These are phyloP conservation scores for Aspergillus luchuensis DNA, from an alignment of 2,329 filamentous ascomycete species.

Conservation along the genomic window DNA sequence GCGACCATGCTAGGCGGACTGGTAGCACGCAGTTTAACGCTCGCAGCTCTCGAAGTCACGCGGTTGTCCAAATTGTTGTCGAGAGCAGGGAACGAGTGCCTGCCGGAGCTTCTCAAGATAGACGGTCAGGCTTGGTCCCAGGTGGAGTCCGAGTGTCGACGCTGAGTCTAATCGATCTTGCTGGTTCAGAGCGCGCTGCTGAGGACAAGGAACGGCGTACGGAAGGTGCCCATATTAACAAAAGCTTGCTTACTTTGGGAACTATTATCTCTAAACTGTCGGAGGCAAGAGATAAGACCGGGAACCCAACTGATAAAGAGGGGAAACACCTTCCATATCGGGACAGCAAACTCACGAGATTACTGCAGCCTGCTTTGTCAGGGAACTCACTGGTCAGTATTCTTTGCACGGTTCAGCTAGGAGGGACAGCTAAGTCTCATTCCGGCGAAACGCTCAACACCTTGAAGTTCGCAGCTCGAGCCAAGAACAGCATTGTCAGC, in stretches of 20 bases:
- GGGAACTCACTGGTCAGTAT: slow-evolving; percentile 96
- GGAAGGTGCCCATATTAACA: slow-evolving; percentile 98
- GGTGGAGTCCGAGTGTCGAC: slow-evolving; percentile 95
- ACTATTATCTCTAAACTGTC: slow-evolving; percentile 95
- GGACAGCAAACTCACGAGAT: slow-evolving; percentile 92
- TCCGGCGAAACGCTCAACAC: slow-evolving; percentile 91
- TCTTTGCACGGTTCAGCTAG: slow-evolving; percentile 91
- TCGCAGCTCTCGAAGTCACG: slow-evolving; percentile 94
- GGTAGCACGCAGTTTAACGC: slow-evolving; percentile 97
- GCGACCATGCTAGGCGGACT: slow-evolving; percentile 85
- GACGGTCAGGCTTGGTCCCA: slow-evolving; percentile 70
- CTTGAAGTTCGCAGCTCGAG: slow-evolving; percentile 91
- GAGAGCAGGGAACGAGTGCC: slow-evolving; percentile 88
- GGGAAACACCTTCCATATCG: slow-evolving; percentile 92
- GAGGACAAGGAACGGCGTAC: slow-evolving; percentile 91
- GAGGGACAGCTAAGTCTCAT: slow-evolving; percentile 72
- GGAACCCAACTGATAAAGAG: slow-evolving; percentile 73
- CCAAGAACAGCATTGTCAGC: slow-evolving; percentile 97
- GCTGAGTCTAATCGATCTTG: slow-evolving; percentile 90
- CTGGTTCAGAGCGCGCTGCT: slow-evolving; percentile 92
- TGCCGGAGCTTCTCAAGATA: slow-evolving; percentile 56
- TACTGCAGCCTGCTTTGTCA: slow-evolving; percentile 88
- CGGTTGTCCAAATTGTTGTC: slow-evolving; percentile 97
- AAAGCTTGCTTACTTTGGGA: slow-evolving; percentile 89
- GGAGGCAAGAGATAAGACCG: slow-evolving; percentile 80